phyloP scores from a whole-genome alignment of 176 grass and related monocot species.

The Zoysia pacifica region DNA sequence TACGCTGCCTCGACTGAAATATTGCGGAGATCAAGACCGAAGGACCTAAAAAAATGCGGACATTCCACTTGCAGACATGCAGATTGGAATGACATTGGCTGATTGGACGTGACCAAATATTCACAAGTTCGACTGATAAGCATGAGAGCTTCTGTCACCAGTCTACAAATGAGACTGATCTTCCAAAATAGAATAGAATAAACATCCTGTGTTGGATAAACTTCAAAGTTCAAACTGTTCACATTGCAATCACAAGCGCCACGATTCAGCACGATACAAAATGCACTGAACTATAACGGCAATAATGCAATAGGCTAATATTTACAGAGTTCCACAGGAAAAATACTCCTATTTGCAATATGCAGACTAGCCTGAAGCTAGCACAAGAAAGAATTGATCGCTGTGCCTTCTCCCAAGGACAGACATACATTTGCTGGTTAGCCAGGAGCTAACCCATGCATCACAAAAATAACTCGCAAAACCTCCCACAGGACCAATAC shows the following conservation, averaged over 20 bases:
- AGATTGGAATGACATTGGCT: background rate
- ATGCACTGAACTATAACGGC: background rate
- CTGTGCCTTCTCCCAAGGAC: slow-evolving; percentile 1
- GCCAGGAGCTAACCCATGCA: slow-evolving; percentile 61
- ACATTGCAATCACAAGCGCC: background rate
- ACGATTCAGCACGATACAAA: background rate
- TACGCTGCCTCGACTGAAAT: background rate
- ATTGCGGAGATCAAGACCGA: background rate
- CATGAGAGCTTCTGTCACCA: background rate
- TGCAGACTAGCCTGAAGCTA: slow-evolving; percentile 28
- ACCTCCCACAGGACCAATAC: background rate
- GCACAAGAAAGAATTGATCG: slow-evolving; percentile 12
- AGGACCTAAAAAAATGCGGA: background rate
- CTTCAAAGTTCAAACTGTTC: no score
- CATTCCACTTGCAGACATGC: background rate
- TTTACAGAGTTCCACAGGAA: slow-evolving; percentile 17
- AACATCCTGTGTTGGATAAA: background rate
- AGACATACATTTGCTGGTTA: slow-evolving; percentile 47
- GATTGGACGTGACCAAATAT: no score
- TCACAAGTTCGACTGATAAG: no score
- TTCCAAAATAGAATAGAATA: background rate
- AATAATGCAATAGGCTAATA: slow-evolving; percentile 31
- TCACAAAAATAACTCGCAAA: background rate
- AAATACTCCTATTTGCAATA: background rate
- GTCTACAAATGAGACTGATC: background rate